Evolutionary conservation across 495 filamentous ascomycete species (phyloP), one percentile per base, ranked within the genome.

Genomic region (Cercophora sp.): DNA sequence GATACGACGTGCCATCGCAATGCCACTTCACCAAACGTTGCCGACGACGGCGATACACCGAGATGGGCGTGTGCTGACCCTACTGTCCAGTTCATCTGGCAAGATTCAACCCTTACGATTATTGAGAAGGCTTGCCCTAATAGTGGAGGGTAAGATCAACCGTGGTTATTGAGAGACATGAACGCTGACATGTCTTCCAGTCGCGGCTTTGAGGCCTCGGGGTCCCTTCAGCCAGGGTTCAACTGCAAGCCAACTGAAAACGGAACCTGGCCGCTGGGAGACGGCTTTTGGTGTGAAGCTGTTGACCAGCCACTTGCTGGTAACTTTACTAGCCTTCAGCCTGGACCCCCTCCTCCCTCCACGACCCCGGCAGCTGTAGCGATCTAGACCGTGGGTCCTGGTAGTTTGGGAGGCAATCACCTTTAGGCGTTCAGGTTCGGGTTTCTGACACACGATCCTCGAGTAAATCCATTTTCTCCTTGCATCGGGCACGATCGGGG

Each of bases 61-160:
- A 46, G 63, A 53, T 59, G 58, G 52, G 24, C 62, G 39, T 65
- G 67, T 67, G 48, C 66, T 11, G 44, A 67, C 49, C n/a, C 22
- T 10, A 18, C 62, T 60, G 58, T 80, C 70, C 16, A 77, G 52
- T 67, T 82, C 75, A 66, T 81, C 71, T 56, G 75, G 71, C 43
- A 75, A n/a, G 22, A 77, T 58, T 15, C 66, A 59, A 42, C 59
- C 47, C 32, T 71, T 22, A 57, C 54, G 1, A 11, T 71, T 34
- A 56, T 69, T 27, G 69, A 71, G 62, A 51, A 44, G 24, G 58
- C 55, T 3, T 71, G 69, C 25, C 62, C 67, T 5, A 20, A 32
- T 15, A 16, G 37, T 2, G 29, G 53, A 13, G 45, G 25, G 59
- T 62, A 49, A 48, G 62, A 36, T n/a, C n/a, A n/a, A n/a, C n/a